A percentile compares a stretch with the other conserved stretches of the same genome.
Evolutionary conservation across 176 grass and related monocot genomes (phyloP).

Genomic region (Dactylis glomerata): DNA sequence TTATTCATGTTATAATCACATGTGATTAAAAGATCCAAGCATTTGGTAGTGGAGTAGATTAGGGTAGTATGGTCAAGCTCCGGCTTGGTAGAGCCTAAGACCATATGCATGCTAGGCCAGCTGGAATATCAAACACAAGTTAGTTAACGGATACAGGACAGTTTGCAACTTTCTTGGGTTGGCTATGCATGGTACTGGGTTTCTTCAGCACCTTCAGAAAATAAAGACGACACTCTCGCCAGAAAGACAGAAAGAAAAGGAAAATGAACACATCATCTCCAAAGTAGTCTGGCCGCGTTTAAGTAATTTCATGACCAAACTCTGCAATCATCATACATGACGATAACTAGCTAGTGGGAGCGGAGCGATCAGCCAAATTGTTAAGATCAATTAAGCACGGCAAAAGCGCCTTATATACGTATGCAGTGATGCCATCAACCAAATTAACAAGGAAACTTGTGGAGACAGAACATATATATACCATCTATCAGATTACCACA

Average conservation of each 20-base stretch:
- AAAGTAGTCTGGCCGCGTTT: background rate
- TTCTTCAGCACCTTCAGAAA: background rate
- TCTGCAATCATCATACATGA: slow-evolving; percentile 21
- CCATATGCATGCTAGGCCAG: background rate
- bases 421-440: slow-evolving; percentile 44
- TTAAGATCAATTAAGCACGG: slow-evolving; percentile 18
- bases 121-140: background rate
- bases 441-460: slow-evolving; percentile 24
- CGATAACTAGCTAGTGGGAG: background rate
- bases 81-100: background rate
- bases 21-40: background rate
- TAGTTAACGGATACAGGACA: background rate
- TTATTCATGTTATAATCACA: background rate
- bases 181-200: background rate
- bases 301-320: slow-evolving; percentile 16
- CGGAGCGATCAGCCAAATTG: background rate
- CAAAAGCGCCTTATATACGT: slow-evolving; percentile 4
- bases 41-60: background rate
- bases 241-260: too few relatives aligned
- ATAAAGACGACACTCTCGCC: background rate
- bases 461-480: background rate
- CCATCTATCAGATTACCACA: too few relatives aligned
- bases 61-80: background rate
- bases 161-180: background rate
- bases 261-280: background rate